Evolutionary conservation across 371 early-diverging fungal species (phyloP).

Genomic region (Mortierella sp.): DNA sequence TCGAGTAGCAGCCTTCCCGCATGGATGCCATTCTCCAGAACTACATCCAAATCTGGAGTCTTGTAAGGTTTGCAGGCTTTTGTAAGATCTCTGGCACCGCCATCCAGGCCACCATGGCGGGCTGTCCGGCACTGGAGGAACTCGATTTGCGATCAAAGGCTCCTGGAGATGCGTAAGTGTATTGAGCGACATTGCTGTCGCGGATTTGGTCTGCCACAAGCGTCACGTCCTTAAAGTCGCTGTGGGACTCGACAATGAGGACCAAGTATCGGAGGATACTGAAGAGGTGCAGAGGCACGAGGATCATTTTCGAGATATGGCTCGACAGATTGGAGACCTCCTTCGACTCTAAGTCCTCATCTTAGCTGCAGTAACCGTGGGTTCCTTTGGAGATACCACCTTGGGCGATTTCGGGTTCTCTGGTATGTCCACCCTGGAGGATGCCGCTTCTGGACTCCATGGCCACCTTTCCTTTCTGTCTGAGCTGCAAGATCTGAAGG

Average conservation of each 20-base stretch:
- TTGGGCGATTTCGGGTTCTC: not conserved
- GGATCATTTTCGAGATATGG: not conserved
- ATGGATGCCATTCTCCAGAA: not conserved
- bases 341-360: not conserved
- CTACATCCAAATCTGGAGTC: not conserved
- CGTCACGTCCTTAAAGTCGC: not conserved
- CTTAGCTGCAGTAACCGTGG: not conserved
- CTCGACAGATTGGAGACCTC: not conserved
- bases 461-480: not conserved
- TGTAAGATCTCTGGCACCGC: not conserved
- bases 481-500: not conserved
- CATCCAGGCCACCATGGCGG: not conserved
- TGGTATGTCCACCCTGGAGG: not conserved
- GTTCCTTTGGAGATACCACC: not conserved
- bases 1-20: not conserved
- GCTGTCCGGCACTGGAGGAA: not conserved
- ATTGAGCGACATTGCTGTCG: not conserved
- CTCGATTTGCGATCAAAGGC: not conserved
- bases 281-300: not conserved
- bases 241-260: not conserved
- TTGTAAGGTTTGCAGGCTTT: not conserved
- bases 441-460: not conserved
- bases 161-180: not conserved
- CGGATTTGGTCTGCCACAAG: not conserved
- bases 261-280: not conserved